Evolutionary conservation across 805 yeast genomes (phyloP).

Genomic region (Barnettozyma salicaria): DNA sequence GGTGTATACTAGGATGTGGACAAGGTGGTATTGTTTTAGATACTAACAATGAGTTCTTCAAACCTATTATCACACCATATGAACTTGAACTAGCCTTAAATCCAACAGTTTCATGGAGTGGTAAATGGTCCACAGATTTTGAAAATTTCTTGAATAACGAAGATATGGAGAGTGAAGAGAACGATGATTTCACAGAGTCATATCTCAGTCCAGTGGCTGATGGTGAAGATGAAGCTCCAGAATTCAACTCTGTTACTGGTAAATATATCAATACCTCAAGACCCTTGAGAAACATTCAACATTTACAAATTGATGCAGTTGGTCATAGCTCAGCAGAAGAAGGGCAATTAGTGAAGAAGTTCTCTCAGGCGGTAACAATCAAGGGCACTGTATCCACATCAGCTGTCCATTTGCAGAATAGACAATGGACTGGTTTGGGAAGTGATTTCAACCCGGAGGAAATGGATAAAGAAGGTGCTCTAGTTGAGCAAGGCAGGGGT

Average conservation of each 20-base stretch:
- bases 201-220: too few species aligned
- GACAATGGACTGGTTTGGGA: conserved; percentile 88
- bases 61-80: conserved; percentile 91
- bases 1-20: conserved; percentile 95
- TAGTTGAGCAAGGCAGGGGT: conserved; percentile 70
- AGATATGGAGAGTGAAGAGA: conserved; percentile 27
- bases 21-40: conserved; percentile 89
- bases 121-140: conserved; percentile 87
- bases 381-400: conserved; percentile 85
- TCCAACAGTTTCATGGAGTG: conserved; percentile 81
- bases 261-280: conserved; percentile 58
- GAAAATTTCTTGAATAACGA: conserved; percentile 41
- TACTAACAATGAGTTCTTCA: conserved; percentile 70
- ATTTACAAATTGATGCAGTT: conserved; percentile 51
- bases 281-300: conserved; percentile 66
- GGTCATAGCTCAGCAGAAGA: conserved; percentile 27
- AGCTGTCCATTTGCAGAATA: conserved; percentile 63
- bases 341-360: conserved; percentile 44
- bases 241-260: conserved; percentile 87
- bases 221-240: conserved; percentile 58
- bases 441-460: conserved; percentile 55
- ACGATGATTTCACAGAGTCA: conserved; percentile 3
- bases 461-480: conserved; percentile 57
- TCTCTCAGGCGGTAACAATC: conserved; percentile 55
- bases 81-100: conserved; percentile 78